Evolutionary conservation across 1,284 basidiomycete genomes (phyloP).

Genomic region (Austroboletus olivaceoglutinosus): DNA sequence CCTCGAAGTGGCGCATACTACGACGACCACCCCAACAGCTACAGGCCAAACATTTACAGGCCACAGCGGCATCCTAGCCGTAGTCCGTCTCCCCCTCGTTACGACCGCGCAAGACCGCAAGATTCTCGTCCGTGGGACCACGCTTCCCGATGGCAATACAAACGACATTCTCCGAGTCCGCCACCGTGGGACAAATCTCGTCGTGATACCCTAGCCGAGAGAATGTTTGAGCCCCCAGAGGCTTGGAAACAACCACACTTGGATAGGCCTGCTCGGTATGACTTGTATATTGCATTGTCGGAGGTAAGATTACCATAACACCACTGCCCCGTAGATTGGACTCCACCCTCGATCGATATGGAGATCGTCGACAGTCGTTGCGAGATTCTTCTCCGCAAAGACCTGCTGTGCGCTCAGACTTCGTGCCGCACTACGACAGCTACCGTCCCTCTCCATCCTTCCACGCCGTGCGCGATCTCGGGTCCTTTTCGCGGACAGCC

Average conservation of each 20-base stretch:
- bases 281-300: conserved; percentile 16
- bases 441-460: conserved; percentile 40
- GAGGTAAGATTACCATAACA: conserved; percentile 27
- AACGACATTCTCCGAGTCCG: conserved; percentile 34
- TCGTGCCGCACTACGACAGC: conserved; percentile 36
- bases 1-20: conserved; percentile 42
- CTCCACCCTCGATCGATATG: conserved; percentile 25
- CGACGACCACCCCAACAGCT: conserved; percentile 42
- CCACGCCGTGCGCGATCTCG: conserved; percentile 32
- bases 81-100: conserved; percentile 53
- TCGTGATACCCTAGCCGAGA: conserved; percentile 47
- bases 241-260: conserved; percentile 62
- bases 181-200: conserved; percentile 34
- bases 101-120: conserved; percentile 36
- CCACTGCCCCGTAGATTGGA: conserved; percentile 23
- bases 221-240: conserved; percentile 69
- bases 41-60: conserved; percentile 39
- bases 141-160: conserved; percentile 29
- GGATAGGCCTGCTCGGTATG: conserved; percentile 33
- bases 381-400: conserved; percentile 39
- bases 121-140: conserved; percentile 36
- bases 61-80: conserved; percentile 42
- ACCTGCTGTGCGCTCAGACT: conserved; percentile 27
- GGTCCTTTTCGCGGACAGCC: conserved; percentile 33
- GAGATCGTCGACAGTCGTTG: conserved; percentile 32